phyloP scores from a whole-genome alignment of 1,284 basidiomycete species.

The Porodaedalea pini region DNA sequence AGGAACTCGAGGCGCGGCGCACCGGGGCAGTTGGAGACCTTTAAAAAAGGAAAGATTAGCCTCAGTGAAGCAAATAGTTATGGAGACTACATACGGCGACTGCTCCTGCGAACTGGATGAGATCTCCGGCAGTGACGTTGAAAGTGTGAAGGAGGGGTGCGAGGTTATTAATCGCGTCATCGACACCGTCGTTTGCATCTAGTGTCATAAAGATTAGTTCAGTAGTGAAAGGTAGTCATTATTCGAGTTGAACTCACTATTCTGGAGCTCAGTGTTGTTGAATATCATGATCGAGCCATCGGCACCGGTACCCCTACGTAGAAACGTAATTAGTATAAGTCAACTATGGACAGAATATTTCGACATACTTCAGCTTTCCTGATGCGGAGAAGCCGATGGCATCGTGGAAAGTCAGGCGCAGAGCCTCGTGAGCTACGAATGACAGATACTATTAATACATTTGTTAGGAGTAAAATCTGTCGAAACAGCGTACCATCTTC shows the following conservation, averaged over 20 bases:
- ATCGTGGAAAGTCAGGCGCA: conserved; percentile 21
- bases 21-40: conserved; percentile 23
- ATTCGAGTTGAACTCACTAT: conserved; percentile 8
- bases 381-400: conserved; percentile 18
- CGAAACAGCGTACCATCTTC: conserved; percentile 17
- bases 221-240: no score
- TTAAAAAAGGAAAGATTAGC: not conserved
- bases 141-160: not conserved
- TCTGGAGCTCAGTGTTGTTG: conserved; percentile 18
- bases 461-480: not conserved
- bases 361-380: conserved; percentile 5
- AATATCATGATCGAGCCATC: conserved; percentile 26
- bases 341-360: not conserved
- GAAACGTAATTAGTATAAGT: not conserved
- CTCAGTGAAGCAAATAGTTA: no score
- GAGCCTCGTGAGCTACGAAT: conserved; percentile 11
- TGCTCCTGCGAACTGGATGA: conserved; percentile 20
- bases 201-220: not conserved
- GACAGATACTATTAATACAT: not conserved
- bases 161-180: conserved; percentile 7
- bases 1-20: conserved; percentile 23
- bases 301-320: conserved; percentile 18
- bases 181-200: conserved; percentile 15
- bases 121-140: conserved; percentile 16
- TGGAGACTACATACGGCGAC: conserved; percentile 8